Evolutionary conservation across 805 yeast species (phyloP).

Genomic region (Wickerhamomyces queroliae): DNA sequence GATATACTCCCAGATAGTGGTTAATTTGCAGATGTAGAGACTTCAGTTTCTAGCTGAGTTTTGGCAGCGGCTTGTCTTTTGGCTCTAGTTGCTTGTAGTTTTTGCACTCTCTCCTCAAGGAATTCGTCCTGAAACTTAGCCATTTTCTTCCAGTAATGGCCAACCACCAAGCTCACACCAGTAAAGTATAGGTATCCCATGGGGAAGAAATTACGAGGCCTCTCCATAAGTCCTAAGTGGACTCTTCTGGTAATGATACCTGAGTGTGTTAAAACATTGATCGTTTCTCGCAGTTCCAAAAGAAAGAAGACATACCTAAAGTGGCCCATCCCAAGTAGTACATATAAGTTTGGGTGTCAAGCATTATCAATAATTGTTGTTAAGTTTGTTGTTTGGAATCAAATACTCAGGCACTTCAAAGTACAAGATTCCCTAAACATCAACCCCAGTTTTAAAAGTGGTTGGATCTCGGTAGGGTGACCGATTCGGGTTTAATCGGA

Average conservation of each 20-base stretch:
- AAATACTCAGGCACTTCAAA: not conserved
- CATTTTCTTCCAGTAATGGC: constrained; percentile 32
- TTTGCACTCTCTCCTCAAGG: constrained; percentile 30
- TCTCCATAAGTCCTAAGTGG: constrained; percentile 38
- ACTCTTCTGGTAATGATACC: constrained; percentile 38
- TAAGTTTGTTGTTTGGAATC: no score
- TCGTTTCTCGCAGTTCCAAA: not conserved
- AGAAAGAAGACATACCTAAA: constrained; percentile 25
- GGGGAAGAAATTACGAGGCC: constrained; percentile 31
- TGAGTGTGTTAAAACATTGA: constrained; percentile 4
- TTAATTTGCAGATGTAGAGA: not conserved
- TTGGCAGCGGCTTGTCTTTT: constrained; percentile 12
- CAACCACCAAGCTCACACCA: constrained; percentile 37
- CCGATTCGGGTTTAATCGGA: no score
- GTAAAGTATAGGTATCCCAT: constrained; percentile 37
- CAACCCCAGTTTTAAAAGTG: not conserved
- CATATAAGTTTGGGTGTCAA: constrained; percentile 23
- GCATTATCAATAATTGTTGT: constrained; percentile 5
- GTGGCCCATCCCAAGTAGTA: constrained; percentile 35
- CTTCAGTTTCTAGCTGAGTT: not conserved
- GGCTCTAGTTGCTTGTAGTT: constrained; percentile 32
- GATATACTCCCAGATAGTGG: no score
- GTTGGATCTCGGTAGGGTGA: no score
- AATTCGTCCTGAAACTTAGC: constrained; percentile 33
- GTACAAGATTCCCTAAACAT: not conserved